Evolutionary conservation across 108 stramenopile species (phyloP), one percentile per base, ranked within the genome.

Genomic region (Pseudonitzschia delicatissima): DNA sequence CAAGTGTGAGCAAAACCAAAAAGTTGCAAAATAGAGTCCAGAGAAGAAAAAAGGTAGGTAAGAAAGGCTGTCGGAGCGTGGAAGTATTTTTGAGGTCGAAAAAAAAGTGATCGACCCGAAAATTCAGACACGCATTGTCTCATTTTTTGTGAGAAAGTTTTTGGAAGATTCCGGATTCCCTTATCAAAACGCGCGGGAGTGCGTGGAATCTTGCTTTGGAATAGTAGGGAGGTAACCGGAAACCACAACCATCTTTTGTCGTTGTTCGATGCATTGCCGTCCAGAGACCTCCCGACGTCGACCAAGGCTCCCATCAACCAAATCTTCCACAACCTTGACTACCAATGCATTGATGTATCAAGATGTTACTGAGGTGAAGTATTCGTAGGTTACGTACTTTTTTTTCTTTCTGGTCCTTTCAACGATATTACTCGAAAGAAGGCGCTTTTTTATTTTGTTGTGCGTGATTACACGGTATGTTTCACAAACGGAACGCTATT

Each of bases 401-500:
- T 48, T 48, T 48, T 48, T 71, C 45, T 71, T 71, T 71, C 70
- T 64, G 50, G 70, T 71, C 70, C 70, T 63, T 63, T 57, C 57
- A 25, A 26, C 42, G 47, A 52, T 45, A 47, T 57, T 15, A 59
- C 63, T 52, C 35, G 32, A 48, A 5, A 40, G 58, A 52, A 71
- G 69, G 76, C 76, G 39, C 77, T 71, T 77, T 77, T 77, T 67
- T 71, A 66, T 71, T 65, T 48, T 40, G 68, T 71, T 67, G 58
- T 64, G 61, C 15, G 37, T 2, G 12, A 18, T 2, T 17, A 3
- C 21, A 2, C 37, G 37, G 6, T 39, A 11, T 39, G 6, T 27
- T 42, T 25, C 18, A 20, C 3, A 26, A 42, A 62, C 1, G 21
- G 37, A 42, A 29, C 18, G 40, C 61, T 18, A 37, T 26, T 61